Base-by-base conservation (phyloP, 2,329 filamentous ascomycete species). In the Pleoardoris graminearum region DNA sequence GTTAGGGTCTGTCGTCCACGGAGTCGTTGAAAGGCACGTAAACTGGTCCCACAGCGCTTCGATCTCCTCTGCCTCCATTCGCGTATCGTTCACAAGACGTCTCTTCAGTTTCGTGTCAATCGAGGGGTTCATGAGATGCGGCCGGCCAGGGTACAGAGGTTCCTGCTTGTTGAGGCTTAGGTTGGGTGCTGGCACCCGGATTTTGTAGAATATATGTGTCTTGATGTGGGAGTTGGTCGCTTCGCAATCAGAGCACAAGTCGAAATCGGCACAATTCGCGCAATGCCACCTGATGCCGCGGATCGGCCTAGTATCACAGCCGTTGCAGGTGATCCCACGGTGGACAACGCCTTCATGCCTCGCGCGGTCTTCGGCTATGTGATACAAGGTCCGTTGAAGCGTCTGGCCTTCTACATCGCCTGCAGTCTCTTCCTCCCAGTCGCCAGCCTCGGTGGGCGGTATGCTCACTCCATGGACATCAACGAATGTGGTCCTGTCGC, bases 41-140 rank as follows among this genome's bases (percentile, higher is more conserved):
- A 96, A 99, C 68, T 97, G 93, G 67, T 97, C 93, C 87, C 92
- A 97, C 36, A 96, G 84, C 6, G 92, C 93, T 74, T 97, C 93
- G 5, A 99, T 79, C 71, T 96, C 91, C 1, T 91, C 88, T 23
- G 88, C 84, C 67, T 97, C 91, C 63, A 73, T 95, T 8, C 69
- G 71, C 14, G 74, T 74, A 22, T 76, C 67, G 3, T 67, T 58
- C 10, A 71, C 68, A 11, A 86, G 80, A 53, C 85, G 86, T 48
- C 85, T 82, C 48, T 90, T 86, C 32, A 94, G 75, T 1, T 79
- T 72, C 22, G 85, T 81, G 0, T 86, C 84, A n/a, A 97, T 79
- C 38, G 79, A 85, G 17, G 84, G 82, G 16, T 84, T 80, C 63
- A 88, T 85, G 58, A 83, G 84, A 57, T 88, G 84, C 8, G 92